A percentile compares a stretch with the other conserved stretches of the same genome.
These are phyloP conservation scores for Aethionema arabicum DNA, from an alignment of 345 rosid genomes.

Conservation along the genomic window DNA sequence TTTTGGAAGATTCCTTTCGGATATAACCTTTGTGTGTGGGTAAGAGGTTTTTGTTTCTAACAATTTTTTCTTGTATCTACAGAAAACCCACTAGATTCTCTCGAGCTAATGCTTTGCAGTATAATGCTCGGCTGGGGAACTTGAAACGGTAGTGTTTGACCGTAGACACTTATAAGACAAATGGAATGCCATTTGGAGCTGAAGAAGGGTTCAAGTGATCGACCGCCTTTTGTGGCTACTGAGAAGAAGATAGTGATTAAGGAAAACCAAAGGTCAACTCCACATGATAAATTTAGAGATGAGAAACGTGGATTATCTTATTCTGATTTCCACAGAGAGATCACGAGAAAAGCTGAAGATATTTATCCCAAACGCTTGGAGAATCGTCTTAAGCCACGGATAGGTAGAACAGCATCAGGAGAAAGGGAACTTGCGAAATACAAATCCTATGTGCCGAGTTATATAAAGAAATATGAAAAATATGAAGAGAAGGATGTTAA, in stretches of 20 bases:
- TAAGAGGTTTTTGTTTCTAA: not conserved
- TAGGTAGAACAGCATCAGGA: constrained; percentile 33
- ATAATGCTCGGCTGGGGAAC: constrained; percentile 17
- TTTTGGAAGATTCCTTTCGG: not conserved
- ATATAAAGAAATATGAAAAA: constrained; percentile 54
- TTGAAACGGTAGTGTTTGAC: constrained; percentile 6
- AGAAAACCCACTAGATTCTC: not conserved
- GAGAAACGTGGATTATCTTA: constrained; percentile 46
- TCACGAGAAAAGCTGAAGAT: constrained; percentile 43
- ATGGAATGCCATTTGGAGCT: constrained; percentile 47
- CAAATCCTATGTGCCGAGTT: constrained; percentile 80
- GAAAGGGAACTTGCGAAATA: constrained; percentile 51
- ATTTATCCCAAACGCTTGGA: constrained; percentile 37
- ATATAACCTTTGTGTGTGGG: constrained; percentile 5
- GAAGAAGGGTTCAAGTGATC: constrained; percentile 37
- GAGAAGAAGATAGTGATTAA: constrained; percentile 33
- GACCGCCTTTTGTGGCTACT: constrained; percentile 35
- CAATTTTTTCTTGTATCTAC: not conserved
- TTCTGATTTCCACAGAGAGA: constrained; percentile 52
- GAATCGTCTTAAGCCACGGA: constrained; percentile 38
- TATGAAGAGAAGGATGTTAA: constrained; percentile 52
- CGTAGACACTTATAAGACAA: constrained; percentile 12
- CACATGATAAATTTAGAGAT: constrained; percentile 42
- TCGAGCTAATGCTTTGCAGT: not conserved
- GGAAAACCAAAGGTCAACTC: constrained; percentile 34